Base-by-base conservation (phyloP, 257 asterid genomes). In the Anisodus tanguticus region DNA sequence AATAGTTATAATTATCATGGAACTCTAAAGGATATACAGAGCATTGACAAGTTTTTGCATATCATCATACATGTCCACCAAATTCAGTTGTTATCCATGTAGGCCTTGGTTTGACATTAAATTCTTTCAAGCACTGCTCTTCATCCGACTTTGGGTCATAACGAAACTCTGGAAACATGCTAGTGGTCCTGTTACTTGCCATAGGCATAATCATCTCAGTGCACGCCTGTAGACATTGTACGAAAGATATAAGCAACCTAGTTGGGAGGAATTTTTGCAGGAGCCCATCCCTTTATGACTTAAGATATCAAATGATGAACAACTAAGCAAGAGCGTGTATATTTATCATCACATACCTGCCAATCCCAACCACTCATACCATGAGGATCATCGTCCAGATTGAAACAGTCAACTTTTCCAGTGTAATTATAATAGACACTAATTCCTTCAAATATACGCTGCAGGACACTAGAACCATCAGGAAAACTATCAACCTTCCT, bases 171-270 rank as follows among this genome's bases (percentile, higher is more conserved):
- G 95, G 97, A 87, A 93, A 96, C 99, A 96, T 91, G 91, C 97
- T 93, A 79, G 71, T 80, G 6, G 83, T 77, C 84, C 55, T 90
- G 90, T 93, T 91, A 84, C 90, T 92, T 26, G 97, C 85, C 53
- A 83, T 35, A 51, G 99, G 99, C 99, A 96, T 96, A 67, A 93
- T 90, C 99, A 96, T 96, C 90, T 94, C 99, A 60, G 98, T 92
- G 88, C 98, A 96, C 47, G 99, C 98, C 98, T 95, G 90, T 63
- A 81, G 82, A 74, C 71, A 64, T 74, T 39, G 86, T 9, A 81
- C 4, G 45, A 84, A 88, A 47, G 45, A 76, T 62, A 49, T 53
- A 45, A 22, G 82, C 81, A 83, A 54, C 67, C 47, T 59, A 69
- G 51, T 9, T 8, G 12, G 67, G 41, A 66, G 16, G 68, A 51